Evolutionary conservation across 352 stramenopile genomes (phyloP), one percentile per base, ranked within the genome.

Genomic region (Phytophthora gonapodyides): DNA sequence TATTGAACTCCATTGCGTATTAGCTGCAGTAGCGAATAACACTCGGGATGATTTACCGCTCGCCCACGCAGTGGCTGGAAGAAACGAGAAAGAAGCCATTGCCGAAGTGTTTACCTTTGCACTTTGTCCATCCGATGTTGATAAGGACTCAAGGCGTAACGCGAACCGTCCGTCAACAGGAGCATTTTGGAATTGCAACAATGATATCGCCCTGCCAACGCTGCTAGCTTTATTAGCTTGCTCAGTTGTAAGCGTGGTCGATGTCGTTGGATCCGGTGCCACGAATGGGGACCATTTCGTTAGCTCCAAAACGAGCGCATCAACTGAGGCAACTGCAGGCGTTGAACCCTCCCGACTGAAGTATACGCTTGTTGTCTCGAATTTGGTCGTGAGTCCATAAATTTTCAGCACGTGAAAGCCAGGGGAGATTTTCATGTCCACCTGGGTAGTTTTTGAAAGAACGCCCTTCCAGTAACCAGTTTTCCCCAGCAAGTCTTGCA

Each of bases 281-380:
- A 73, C 52, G 43, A 82, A 59, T 9, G 66, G 61, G 3, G 41
- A 44, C 78, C 78, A 85, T 49, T 72, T 73, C 15, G 65, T 77
- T 31, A 85, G 19, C 15, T 74, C 71, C 16, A 41, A 54, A 30
- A 75, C 38, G 21, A 85, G 60, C 4, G 52, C 43, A 34, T 30
- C 38, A 5, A 74, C 59, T 0, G 76, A 76, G 16, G 64, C 52
- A 11, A 69, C 45, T 8, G 41, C 42, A 16, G 71, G 60, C 11
- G 46, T 48, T 9, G 79, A 73, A 31, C 69, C 61, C 2, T 67
- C 70, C 0, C 79, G 72, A 30, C 72, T 71, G 58, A 85, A 88
- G 16, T 77, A 80, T 11, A 88, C 71, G 12, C 72, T 79, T 19
- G 76, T 73, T 0, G 65, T 31, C 53, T 88, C 79, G 42, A 87